Base-by-base conservation (phyloP, 768 basidiomycete genomes). In the Kwoniella sp. region DNA sequence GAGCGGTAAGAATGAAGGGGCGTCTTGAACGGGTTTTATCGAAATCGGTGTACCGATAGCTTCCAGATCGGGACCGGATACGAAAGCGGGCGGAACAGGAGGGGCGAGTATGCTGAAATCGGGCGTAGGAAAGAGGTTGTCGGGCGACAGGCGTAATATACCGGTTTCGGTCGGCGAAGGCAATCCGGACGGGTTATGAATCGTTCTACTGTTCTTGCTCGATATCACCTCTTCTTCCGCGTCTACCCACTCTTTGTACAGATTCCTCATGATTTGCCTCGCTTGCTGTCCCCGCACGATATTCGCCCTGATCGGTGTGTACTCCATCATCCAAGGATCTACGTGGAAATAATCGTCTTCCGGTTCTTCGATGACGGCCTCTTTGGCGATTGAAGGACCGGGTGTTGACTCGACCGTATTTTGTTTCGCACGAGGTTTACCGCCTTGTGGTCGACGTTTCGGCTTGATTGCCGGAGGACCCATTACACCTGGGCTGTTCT, bases 161-260 rank as follows among this genome's bases (percentile, higher is more conserved):
- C 73, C 73, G 5, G 75, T 72, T 34, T 77, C 73, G 7, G 75
- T 74, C 13, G 75, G 75, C 61, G 73, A 72, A 1, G 77, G 77
- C 31, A 74, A 47, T 11, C 74, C 77, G 26, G 73, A 70, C 12
- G 74, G 70, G 47, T 63, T 69, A 13, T 66, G 34, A 55, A 67
- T 50, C 55, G 61, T 58, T 54, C 60, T 70, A 29, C 58, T 68
- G 31, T 58, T 68, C 34, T 57, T 25, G 30, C 37, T 52, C 26
- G 56, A 31, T 15, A 31, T 31, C 51, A 69, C 66, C 12, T 71
- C 72, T 28, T 75, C 70, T 37, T 76, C 75, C 22, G 65, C 70
- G 52, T 68, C 70, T 17, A 70, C 71, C 76, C 76, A 77, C 48
- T 80, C 76, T 23, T 68, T 58, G 55, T 74, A 69, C 26, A 80